phyloP scores from a whole-genome alignment of 345 rosid species.

The Populus ilicifolia region DNA sequence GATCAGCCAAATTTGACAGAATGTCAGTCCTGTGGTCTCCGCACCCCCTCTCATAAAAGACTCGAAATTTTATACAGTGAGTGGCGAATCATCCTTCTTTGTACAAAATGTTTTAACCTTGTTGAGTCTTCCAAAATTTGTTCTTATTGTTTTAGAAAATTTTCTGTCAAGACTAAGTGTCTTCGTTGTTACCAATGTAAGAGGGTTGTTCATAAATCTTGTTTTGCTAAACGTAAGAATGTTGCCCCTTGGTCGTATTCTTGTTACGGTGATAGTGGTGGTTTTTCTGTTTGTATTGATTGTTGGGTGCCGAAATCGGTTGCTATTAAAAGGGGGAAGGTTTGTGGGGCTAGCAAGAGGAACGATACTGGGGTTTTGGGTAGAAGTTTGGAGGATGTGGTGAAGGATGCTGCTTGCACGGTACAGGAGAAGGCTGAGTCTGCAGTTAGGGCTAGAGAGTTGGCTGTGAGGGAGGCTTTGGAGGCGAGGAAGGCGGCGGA shows the following conservation, averaged over 20 bases:
- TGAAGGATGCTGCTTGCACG: constrained; percentile 17
- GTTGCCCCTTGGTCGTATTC: constrained; percentile 43
- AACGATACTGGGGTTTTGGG: constrained; percentile 15
- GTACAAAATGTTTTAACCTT: constrained; percentile 31
- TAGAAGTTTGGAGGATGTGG: constrained; percentile 22
- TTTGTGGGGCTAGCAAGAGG: neutral
- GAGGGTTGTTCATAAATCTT: constrained; percentile 36
- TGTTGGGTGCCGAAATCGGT: constrained; percentile 57
- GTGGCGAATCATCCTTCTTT: constrained; percentile 51
- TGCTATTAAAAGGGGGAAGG: constrained; percentile 13
- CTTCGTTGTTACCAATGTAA: constrained; percentile 34
- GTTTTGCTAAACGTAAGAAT: constrained; percentile 29
- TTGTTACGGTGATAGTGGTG: constrained; percentile 10
- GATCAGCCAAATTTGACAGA: constrained; percentile 50
- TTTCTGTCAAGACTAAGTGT: constrained; percentile 9
- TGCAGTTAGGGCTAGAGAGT: constrained; percentile 29
- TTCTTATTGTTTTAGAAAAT: constrained; percentile 48
- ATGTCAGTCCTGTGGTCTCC: constrained; percentile 55
- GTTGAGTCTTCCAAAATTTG: constrained; percentile 41
- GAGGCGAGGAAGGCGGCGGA: constrained; percentile 19
- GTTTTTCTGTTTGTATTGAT: constrained; percentile 47
- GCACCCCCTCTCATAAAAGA: constrained; percentile 25
- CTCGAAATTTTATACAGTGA: constrained; percentile 51
- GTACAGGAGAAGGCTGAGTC: constrained; percentile 21
- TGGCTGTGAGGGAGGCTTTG: constrained; percentile 22